A percentile compares a stretch with the other conserved stretches of the same genome.
Evolutionary conservation across 805 yeast genomes (phyloP).

Genomic region (Lachancea meyersii): DNA sequence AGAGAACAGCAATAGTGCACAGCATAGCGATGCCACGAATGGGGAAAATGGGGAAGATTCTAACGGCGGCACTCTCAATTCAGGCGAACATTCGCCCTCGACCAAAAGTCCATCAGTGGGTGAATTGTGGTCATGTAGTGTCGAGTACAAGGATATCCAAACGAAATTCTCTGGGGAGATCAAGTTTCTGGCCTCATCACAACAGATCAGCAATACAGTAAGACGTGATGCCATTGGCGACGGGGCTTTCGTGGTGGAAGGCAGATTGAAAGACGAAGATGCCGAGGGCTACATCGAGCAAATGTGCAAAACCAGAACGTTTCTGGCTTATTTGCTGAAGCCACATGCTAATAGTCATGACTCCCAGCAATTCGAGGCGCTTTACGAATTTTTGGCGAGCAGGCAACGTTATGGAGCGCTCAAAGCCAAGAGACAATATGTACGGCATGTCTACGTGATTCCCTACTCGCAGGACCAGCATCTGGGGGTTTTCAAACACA

Average conservation of each 20-base stretch:
- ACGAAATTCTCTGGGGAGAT: slow-evolving; percentile 12
- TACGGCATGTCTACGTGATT: slow-evolving; percentile 34
- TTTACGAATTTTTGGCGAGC: slow-evolving; percentile 16
- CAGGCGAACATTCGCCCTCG: neutral
- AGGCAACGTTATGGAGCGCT: slow-evolving; percentile 23
- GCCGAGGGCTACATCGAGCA: slow-evolving; percentile 20
- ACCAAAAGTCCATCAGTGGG: neutral
- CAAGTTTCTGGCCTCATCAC: slow-evolving; percentile 15
- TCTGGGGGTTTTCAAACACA: slow-evolving; percentile 26
- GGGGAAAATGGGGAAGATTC: neutral
- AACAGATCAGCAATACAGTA: slow-evolving; percentile 12
- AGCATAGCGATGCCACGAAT: neutral
- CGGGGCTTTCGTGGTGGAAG: slow-evolving; percentile 34
- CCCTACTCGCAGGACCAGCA: slow-evolving; percentile 21
- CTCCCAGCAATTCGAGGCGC: slow-evolving; percentile 16
- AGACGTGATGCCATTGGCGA: slow-evolving; percentile 27
- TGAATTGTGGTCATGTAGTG: slow-evolving; percentile 1
- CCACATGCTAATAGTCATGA: slow-evolving; percentile 12
- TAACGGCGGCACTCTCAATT: no score
- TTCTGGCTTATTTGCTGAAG: slow-evolving; percentile 18
- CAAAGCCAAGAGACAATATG: slow-evolving; percentile 15
- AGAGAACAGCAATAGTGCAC: neutral
- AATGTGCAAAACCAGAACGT: slow-evolving; percentile 17
- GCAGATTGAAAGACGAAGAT: slow-evolving; percentile 24
- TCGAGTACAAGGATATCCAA: slow-evolving; percentile 14